Base-by-base conservation (phyloP, 495 filamentous ascomycete genomes). In the Echria macrotheca region DNA sequence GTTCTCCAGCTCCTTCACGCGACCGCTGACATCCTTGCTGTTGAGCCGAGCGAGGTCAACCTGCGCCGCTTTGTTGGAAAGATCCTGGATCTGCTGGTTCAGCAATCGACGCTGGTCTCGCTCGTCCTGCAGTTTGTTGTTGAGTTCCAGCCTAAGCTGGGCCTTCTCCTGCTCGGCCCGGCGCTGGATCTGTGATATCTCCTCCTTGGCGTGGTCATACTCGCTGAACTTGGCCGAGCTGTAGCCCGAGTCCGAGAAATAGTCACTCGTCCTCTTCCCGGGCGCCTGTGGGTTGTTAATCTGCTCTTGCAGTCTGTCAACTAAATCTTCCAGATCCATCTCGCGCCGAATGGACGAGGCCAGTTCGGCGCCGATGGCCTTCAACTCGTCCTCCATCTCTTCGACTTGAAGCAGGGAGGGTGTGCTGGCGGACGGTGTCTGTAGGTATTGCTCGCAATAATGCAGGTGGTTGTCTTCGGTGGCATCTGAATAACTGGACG, bases 231-330 rank as follows among this genome's bases (percentile, higher is more conserved):
- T 82, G 44, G 85, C 78, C 3, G 91, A 90, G 64, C 89, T 91
- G 38, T 85, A 85, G 37, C 94, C 93, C 1, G 89, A 94, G 62
- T 98, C 93, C 0, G 93, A 98, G 63, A 91, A 98, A 68, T 98
- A 97, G 66, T 98, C 93, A 64, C 93, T 98, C 3, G 89, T 96
- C 44, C 91, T 79, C 61, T 84, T 83, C 50, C 81, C 84, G 2
- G 79, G 76, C n/a, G 68, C 74, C 40, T 80, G 71, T 4, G 74
- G 64, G 52, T 76, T 79, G 29, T 72, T 74, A 47, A 81, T 77
- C 56, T 95, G 90, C 26, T 79, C 69, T 65, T 95, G 89, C 56
- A 94, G 66, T 47, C 85, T 76, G 52, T 98, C 93, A 2, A 97
- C 82, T 37, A 96, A 69, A 60, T 98, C 94, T 63, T 98, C 93